A percentile compares a stretch with the other conserved stretches of the same genome.
Conservation (phyloP, 805 yeast genomes). For the Myxozyma sirexii region DNA sequence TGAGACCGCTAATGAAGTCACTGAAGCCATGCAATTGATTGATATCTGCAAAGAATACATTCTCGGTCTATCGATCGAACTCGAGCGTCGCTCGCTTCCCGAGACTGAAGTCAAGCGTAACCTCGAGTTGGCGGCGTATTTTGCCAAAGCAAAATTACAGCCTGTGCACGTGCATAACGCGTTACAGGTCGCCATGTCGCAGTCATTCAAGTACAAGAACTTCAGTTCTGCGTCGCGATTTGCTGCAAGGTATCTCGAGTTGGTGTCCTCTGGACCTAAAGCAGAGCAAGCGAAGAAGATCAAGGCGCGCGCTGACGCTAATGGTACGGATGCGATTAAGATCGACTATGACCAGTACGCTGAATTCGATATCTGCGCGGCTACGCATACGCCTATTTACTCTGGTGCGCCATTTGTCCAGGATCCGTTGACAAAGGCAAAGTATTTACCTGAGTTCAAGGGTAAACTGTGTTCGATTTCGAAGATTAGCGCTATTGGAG, state of each 20-base stretch:
- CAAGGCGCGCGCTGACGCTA: constrained; percentile 74
- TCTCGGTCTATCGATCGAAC: constrained; percentile 87
- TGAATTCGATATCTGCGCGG: constrained; percentile 86
- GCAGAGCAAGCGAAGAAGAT: constrained; percentile 81
- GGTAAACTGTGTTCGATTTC: constrained; percentile 82
- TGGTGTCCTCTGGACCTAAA: constrained; percentile 67
- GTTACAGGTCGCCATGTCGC: constrained; percentile 92
- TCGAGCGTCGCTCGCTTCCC: constrained; percentile 80
- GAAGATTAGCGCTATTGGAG: constrained; percentile 76
- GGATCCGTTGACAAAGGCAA: constrained; percentile 90
- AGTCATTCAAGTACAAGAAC: constrained; percentile 85
- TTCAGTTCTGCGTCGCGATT: constrained; percentile 85
- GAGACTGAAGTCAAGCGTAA: constrained; percentile 70
- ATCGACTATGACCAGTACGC: constrained; percentile 92
- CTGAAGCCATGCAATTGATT: constrained; percentile 70
- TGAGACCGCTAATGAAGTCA: constrained; percentile 71
- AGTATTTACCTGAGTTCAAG: constrained; percentile 72
- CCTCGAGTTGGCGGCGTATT: constrained; percentile 93
- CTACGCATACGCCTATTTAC: constrained; percentile 86
- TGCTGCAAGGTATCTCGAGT: constrained; percentile 78
- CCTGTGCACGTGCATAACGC: constrained; percentile 85
- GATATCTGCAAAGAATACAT: constrained; percentile 84
- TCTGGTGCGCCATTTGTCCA: constrained; percentile 65
- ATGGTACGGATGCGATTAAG: constrained; percentile 83
- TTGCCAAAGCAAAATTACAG: constrained; percentile 80